Percentiles rank a stretch among this genome's conserved stretches.
Evolutionary conservation across 257 asterid genomes (phyloP).

Genomic region (Henckelia pumila): DNA sequence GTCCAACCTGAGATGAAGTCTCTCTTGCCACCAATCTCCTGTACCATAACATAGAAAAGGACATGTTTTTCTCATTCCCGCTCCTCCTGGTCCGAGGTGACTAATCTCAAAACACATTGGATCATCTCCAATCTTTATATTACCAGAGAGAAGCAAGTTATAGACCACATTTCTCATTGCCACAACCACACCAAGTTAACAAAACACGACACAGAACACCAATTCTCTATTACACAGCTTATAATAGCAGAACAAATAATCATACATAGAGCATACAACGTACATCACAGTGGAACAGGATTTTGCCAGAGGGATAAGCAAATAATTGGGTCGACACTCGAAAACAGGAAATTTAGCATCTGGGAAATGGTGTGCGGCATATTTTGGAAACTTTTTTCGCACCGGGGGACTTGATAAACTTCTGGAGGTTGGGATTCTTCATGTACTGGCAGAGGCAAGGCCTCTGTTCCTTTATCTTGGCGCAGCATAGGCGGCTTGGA

Average conservation of each 20-base stretch:
- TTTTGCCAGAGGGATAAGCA: conserved; percentile 9
- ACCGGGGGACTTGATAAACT: conserved; percentile 74
- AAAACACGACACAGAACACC: conserved; percentile 23
- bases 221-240: conserved; percentile 2
- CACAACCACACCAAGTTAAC: conserved; percentile 29
- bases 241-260: conserved; percentile 15
- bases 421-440: conserved; percentile 68
- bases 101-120: too few species aligned
- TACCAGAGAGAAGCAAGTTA: background rate
- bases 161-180: conserved; percentile 18
- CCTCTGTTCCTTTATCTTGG: conserved; percentile 68
- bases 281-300: background rate
- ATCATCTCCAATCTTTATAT: background rate
- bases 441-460: conserved; percentile 79
- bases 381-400: conserved; percentile 70
- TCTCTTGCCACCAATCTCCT: too few species aligned
- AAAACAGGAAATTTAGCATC: conserved; percentile 36
- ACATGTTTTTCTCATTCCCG: too few species aligned
- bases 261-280: background rate
- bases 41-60: too few species aligned
- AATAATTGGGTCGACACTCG: background rate
- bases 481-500: conserved; percentile 53
- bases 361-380: conserved; percentile 80
- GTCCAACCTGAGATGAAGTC: too few species aligned
- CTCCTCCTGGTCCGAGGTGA: too few species aligned